A percentile compares a stretch with the other conserved stretches of the same genome.
These are phyloP conservation scores for Davidsoniella neocaledoniae DNA, from an alignment of 2,329 filamentous ascomycete species.

Conservation along the genomic window DNA sequence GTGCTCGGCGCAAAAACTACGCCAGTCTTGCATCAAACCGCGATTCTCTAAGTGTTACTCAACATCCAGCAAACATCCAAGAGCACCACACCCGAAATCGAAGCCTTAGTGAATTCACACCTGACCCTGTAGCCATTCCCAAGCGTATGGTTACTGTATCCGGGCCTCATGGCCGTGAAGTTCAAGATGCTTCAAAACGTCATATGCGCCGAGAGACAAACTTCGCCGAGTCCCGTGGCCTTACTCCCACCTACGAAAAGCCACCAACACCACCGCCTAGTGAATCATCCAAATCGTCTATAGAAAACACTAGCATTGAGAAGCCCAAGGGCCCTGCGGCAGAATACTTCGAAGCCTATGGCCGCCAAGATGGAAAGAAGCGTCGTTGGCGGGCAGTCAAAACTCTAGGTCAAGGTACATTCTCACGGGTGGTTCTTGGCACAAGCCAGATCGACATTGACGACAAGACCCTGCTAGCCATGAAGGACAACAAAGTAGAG, in stretches of 20 bases:
- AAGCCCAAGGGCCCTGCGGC: slow-evolving; percentile 24
- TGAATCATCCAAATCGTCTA: slow-evolving; percentile 40
- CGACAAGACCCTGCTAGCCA: slow-evolving; percentile 20
- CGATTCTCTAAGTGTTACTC: slow-evolving; percentile 4
- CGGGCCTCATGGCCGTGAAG: slow-evolving; percentile 34
- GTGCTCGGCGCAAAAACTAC: slow-evolving; percentile 41
- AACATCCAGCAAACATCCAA: slow-evolving; percentile 8
- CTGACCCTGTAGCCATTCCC: slow-evolving; percentile 50
- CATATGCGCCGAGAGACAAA: slow-evolving; percentile 60
- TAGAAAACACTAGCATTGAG: slow-evolving; percentile 24
- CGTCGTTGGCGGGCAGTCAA: slow-evolving; percentile 67
- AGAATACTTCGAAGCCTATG: slow-evolving; percentile 56
- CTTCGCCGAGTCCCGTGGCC: slow-evolving; percentile 60
- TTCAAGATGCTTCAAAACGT: slow-evolving; percentile 22
- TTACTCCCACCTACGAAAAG: slow-evolving; percentile 41
- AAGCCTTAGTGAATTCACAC: slow-evolving; percentile 77
- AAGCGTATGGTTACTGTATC: slow-evolving; percentile 61
- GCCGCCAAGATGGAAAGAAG: slow-evolving; percentile 49
- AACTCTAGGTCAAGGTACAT: slow-evolving; percentile 78
- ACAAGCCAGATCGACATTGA: slow-evolving; percentile 52
- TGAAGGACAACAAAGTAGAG: slow-evolving; percentile 19
- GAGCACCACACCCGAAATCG: slow-evolving; percentile 49
- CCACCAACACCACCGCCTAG: slow-evolving; percentile 72
- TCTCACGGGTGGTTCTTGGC: slow-evolving; percentile 84
- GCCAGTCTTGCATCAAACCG: slow-evolving; percentile 22